Evolutionary conservation across 1,284 basidiomycete species (phyloP), one percentile per base, ranked within the genome.

Genomic region (Ganoderma resinaceum): DNA sequence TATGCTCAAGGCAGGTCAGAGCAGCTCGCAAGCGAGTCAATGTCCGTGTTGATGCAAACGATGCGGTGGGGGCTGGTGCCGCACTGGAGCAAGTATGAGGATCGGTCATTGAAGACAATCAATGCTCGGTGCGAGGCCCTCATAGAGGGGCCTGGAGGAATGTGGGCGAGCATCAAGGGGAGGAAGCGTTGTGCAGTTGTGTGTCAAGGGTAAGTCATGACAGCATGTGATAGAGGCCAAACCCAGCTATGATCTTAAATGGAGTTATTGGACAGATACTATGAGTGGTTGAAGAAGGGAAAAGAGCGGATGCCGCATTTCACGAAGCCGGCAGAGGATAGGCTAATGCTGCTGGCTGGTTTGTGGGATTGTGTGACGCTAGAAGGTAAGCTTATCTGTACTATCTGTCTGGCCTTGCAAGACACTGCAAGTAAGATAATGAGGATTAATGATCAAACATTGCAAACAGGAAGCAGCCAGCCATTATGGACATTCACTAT

Each of bases 41-140:
- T 40, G 37, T 20, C 35, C 33, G 73, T 87, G 33, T 77, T 89
- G 14, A 76, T 93, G 72, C 90, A 92, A 38, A 88, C 90, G 5
- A 95, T 95, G 95, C 91, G 91, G 76, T 98, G 96, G 96, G 96
- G 96, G 0, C 84, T 98, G 2, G 87, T 96, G 1, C 95, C 95
- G 0, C 91, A 94, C 76, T 97, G 92, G 87, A 90, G 87, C 75
- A 95, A 95, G 76, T 86, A 91, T 52, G 88, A 91, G 65, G 87
- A 91, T 70, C 87, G 86, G 63, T 82, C 83, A 0, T 80, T 95
- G 66, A 94, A 88, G 74, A 97, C 96, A 0, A 97, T 95, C 72
- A 99, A 98, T 74, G 95, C 96, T 0, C 89, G 95, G 29, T 87
- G 90, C 11, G 97, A 98, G 79, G 92, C 90, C 42, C 84, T 99